Conservation (phyloP, 305 asterid species). For the Fraxinus baroniana region DNA sequence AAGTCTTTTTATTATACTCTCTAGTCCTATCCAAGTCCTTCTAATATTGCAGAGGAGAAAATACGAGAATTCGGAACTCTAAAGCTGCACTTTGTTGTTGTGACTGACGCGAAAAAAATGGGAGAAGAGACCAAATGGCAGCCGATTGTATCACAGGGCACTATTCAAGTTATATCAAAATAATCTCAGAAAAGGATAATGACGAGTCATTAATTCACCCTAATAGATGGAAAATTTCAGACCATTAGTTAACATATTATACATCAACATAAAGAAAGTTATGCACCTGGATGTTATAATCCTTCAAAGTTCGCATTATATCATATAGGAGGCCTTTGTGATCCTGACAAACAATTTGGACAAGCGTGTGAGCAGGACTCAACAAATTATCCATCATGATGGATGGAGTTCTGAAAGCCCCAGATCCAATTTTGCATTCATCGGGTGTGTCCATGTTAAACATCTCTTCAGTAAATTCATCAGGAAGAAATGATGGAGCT, state of each 20-base stretch:
- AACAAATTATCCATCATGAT: conserved; percentile 62
- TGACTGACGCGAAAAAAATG: background rate
- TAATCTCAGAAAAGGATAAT: background rate
- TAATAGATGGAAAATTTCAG: background rate
- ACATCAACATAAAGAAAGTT: background rate
- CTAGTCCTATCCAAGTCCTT: background rate
- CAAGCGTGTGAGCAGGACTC: conserved; percentile 83
- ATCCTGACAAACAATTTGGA: conserved; percentile 71
- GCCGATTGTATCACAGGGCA: background rate
- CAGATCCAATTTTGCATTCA: conserved; percentile 32
- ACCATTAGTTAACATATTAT: background rate
- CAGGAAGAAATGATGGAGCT: conserved; percentile 65
- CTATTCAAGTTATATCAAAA: background rate
- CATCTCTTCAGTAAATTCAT: conserved; percentile 51
- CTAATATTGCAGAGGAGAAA: background rate
- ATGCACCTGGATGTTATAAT: conserved; percentile 68
- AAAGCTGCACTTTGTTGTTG: background rate
- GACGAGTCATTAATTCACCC: background rate
- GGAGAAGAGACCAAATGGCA: background rate
- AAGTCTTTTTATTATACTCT: background rate
- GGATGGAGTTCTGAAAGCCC: conserved; percentile 47
- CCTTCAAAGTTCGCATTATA: conserved; percentile 85
- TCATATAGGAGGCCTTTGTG: conserved; percentile 87
- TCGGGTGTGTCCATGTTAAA: conserved; percentile 41
- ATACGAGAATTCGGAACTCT: background rate